phyloP scores from a whole-genome alignment of 2,329 filamentous ascomycete species.

The Colletotrichum caudatum region DNA sequence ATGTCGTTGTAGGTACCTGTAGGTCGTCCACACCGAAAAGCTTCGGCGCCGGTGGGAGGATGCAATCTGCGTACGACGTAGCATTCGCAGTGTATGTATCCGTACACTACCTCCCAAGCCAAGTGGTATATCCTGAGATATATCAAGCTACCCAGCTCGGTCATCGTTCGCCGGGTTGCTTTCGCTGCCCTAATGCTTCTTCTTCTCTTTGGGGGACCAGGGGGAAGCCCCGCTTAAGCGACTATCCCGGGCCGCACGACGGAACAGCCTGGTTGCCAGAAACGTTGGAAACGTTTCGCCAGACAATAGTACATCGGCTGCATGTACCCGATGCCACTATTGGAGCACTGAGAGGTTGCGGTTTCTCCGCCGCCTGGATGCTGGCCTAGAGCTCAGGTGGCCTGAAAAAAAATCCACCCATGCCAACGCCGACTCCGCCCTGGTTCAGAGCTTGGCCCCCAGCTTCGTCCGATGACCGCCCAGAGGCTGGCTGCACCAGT shows the following conservation, averaged over 20 bases:
- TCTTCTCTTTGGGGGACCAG: neutral
- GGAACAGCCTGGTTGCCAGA: neutral
- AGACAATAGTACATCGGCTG: conserved; percentile 18
- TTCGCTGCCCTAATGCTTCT: conserved; percentile 3
- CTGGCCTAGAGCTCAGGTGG: conserved; percentile 39
- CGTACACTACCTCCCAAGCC: conserved; percentile 1
- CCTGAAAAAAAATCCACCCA: conserved; percentile 38
- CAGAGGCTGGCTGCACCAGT: conserved; percentile 29
- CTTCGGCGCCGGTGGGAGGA: conserved; percentile 15
- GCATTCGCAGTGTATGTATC: neutral
- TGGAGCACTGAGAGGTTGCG: neutral
- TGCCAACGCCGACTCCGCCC: conserved; percentile 39
- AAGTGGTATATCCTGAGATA: neutral
- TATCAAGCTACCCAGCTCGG: conserved; percentile 6
- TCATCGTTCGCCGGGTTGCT: conserved; percentile 16
- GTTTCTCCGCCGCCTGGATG: conserved; percentile 34
- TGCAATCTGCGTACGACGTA: neutral
- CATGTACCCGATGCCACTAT: conserved; percentile 24
- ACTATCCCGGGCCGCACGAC: neutral
- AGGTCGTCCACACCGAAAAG: neutral
- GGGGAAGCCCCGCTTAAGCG: neutral
- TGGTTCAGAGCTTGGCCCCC: conserved; percentile 33
- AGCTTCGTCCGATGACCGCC: conserved; percentile 39
- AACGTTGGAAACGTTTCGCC: conserved; percentile 23
- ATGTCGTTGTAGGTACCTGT: neutral